Conservation (phyloP, 2,329 filamentous ascomycete species). For the Microsporum ferrugineum region DNA sequence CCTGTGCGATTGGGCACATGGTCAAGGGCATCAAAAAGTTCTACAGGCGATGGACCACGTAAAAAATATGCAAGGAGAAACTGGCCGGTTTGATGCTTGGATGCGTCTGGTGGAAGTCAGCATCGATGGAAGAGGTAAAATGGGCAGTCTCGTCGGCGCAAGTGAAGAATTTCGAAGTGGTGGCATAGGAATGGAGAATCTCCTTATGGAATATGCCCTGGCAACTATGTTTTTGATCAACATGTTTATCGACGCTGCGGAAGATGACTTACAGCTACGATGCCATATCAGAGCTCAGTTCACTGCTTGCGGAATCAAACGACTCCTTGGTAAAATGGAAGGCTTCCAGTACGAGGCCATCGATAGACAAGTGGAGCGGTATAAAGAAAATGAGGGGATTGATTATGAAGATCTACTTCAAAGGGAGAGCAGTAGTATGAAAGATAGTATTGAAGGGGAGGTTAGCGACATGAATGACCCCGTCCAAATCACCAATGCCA, state of each 20-base stretch:
- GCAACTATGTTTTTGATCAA: conserved; percentile 91
- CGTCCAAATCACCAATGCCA: conserved; percentile 84
- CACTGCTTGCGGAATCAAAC: conserved; percentile 87
- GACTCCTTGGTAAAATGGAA: conserved; percentile 93
- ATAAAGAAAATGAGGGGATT: conserved; percentile 86
- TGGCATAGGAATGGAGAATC: conserved; percentile 95
- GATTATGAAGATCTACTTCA: conserved; percentile 97
- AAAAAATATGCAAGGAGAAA: conserved; percentile 78
- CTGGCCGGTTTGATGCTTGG: conserved; percentile 94
- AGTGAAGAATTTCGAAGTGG: conserved; percentile 93
- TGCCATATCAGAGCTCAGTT: conserved; percentile 95
- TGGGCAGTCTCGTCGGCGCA: conserved; percentile 93
- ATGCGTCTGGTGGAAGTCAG: conserved; percentile 98
- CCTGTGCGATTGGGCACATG: conserved; percentile 84
- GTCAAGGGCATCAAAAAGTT: conserved; percentile 82
- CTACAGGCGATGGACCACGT: conserved; percentile 86
- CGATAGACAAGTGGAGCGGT: conserved; percentile 94
- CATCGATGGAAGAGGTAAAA: conserved; percentile 91
- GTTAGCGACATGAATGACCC: conserved; percentile 89
- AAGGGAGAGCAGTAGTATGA: conserved; percentile 77
- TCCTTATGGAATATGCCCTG: conserved; percentile 97
- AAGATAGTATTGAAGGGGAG: conserved; percentile 75
- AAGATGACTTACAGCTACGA: conserved; percentile 77
- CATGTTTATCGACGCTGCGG: conserved; percentile 86
- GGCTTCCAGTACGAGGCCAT: conserved; percentile 96